Conservation (phyloP, 1,139 yeast species). For the Nakaseomyces nivariensis region DNA sequence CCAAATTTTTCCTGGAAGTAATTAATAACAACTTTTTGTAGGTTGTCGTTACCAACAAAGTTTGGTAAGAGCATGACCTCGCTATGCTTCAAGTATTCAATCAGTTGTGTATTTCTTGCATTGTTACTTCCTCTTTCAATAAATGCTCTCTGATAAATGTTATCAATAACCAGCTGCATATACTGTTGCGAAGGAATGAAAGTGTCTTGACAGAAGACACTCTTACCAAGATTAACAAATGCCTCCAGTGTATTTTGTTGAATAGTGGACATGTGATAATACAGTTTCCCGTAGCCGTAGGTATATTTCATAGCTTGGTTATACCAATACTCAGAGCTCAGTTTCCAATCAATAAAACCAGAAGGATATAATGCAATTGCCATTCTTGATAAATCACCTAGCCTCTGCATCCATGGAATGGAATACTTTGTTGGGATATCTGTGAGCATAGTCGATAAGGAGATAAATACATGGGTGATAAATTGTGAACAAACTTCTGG, state of each 20-base stretch:
- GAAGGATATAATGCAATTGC: conserved; percentile 74
- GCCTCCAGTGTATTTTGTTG: conserved; percentile 75
- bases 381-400: conserved; percentile 74
- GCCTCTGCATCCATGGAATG: conserved; percentile 73
- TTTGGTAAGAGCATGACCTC: conserved; percentile 33
- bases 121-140: conserved; percentile 30
- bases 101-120: conserved; percentile 25
- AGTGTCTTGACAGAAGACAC: conserved; percentile 70
- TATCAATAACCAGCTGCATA: conserved; percentile 64
- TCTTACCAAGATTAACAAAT: conserved; percentile 64
- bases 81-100: conserved; percentile 30
- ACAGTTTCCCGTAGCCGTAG: conserved; percentile 71
- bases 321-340: conserved; percentile 73
- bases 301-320: conserved; percentile 57
- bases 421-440: conserved; percentile 36
- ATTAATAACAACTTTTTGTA: conserved; percentile 56
- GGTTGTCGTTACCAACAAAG: conserved; percentile 38
- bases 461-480: conserved; percentile 33
- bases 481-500: conserved; percentile 36
- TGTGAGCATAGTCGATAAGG: conserved; percentile 40
- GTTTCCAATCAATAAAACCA: conserved; percentile 70
- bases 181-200: conserved; percentile 75
- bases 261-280: conserved; percentile 75
- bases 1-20: conserved; percentile 62
- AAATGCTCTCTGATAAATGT: conserved; percentile 61